These are phyloP conservation scores for Colletotrichum eleusines DNA, from an alignment of 2,329 filamentous ascomycete species.

Conservation along the genomic window DNA sequence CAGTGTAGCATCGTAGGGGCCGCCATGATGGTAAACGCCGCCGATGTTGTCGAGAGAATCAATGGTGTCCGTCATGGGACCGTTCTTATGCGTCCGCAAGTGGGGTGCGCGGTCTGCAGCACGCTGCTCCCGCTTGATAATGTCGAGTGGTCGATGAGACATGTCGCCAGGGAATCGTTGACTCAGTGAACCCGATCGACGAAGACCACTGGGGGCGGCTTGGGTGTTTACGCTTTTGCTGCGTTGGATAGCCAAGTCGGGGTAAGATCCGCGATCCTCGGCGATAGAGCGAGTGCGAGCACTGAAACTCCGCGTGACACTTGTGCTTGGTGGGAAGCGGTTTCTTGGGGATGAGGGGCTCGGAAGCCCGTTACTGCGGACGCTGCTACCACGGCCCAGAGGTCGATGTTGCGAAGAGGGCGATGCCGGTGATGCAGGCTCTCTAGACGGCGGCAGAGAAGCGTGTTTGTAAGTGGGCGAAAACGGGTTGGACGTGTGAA, in stretches of 20 bases:
- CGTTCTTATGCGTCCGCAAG: slow-evolving; percentile 73
- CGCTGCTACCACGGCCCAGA: slow-evolving; percentile 44
- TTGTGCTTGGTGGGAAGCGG: slow-evolving; percentile 46
- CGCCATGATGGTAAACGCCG: slow-evolving; percentile 85
- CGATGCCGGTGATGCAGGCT: slow-evolving; percentile 33
- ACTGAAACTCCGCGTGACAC: slow-evolving; percentile 51
- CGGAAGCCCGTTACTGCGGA: slow-evolving; percentile 48
- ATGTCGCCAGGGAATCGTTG: slow-evolving; percentile 74
- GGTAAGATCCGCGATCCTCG: slow-evolving; percentile 6
- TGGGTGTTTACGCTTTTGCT: slow-evolving; percentile 40
- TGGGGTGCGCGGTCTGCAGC: slow-evolving; percentile 75
- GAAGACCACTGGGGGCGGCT: slow-evolving; percentile 35
- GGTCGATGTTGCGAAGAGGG: slow-evolving; percentile 43
- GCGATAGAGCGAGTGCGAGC: slow-evolving; percentile 32
- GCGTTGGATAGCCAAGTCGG: slow-evolving; percentile 12
- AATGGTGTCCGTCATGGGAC: slow-evolving; percentile 81
- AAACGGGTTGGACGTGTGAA: slow-evolving; percentile 61
- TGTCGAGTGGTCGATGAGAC: slow-evolving; percentile 75
- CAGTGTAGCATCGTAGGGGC: slow-evolving; percentile 88
- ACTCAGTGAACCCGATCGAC: slow-evolving; percentile 59
- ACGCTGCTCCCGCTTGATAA: slow-evolving; percentile 72
- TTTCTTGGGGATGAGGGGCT: slow-evolving; percentile 41
- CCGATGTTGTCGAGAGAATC: slow-evolving; percentile 81
- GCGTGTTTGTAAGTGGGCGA: slow-evolving; percentile 48
- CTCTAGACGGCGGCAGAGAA: slow-evolving; percentile 45